Evolutionary conservation across 1,139 yeast species (phyloP), one percentile per base, ranked within the genome.

Genomic region (Fermentozyma sake): DNA sequence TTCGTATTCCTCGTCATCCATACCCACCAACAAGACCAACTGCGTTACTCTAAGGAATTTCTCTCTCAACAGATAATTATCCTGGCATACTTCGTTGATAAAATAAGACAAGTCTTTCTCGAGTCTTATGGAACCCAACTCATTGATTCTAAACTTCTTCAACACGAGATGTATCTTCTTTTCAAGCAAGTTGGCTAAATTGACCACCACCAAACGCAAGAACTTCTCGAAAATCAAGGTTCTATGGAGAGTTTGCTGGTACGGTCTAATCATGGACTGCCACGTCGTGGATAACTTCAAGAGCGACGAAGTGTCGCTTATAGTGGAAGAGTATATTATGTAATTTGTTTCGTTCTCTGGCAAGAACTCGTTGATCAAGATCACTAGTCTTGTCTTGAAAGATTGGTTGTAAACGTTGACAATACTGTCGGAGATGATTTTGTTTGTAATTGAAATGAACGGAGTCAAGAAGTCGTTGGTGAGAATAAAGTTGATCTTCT

Each of bases 1-100:
- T 24, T 61, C 69, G 32, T 66, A 67, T 42, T 83, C 94, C 30
- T 80, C 91, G 35, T 83, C 91, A 42, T 86, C 96, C 62, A 86
- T 70, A 2, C 95, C 93, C 21, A 87, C 65, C 25, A 86, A 62
- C 61, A 85, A 72, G 7, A 86, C 82, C 25, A 89, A 68, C 52
- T 89, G 97, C 0, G 95, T 86, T 3, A 86, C 78, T 34, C 86
- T 68, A 3, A 82, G 69, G 48, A 89, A 91, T 45, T 76, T 74
- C 35, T 85, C 91, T 37, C 96, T 67, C 42, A 87, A 60, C 24
- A 72, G 73, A 52, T 86, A 91, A 43, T 78, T 64, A 59, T 52
- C 78, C 50, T 51, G 75, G 67, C 56, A 85, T 48, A 44, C 69
- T 37, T 79, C 81, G 29, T 75, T 71, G 28, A 91, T 83, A 21